Percentiles rank a stretch among this genome's conserved stretches.
Evolutionary conservation across 129 eudicot genomes (phyloP).

Genomic region (Flaveria robusta): DNA sequence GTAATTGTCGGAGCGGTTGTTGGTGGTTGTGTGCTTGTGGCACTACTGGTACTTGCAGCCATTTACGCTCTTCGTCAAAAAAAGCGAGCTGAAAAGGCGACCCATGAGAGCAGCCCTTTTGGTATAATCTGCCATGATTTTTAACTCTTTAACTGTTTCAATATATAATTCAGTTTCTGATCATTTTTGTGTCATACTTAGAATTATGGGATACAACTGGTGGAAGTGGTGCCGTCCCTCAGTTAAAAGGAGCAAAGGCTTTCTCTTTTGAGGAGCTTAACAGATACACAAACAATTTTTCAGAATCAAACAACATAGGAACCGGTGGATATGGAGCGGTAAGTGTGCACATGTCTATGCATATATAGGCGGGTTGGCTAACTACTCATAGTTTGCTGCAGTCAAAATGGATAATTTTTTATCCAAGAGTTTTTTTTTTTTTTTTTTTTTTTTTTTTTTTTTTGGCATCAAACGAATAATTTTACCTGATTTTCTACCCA

Average conservation of each 20-base stretch:
- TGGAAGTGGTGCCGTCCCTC: slow-evolving; percentile 63
- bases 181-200: slow-evolving; percentile 24
- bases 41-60: slow-evolving; percentile 44
- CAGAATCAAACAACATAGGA: slow-evolving; percentile 56
- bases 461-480: neutral
- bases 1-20: slow-evolving; percentile 40
- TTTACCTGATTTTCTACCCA: neutral
- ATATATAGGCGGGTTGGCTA: neutral
- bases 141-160: neutral
- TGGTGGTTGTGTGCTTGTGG: slow-evolving; percentile 47
- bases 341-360: neutral
- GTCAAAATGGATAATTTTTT: neutral
- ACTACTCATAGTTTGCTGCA: neutral
- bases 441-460: neutral
- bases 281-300: slow-evolving; percentile 56
- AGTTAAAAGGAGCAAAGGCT: slow-evolving; percentile 59
- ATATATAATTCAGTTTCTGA: neutral
- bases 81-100: slow-evolving; percentile 48
- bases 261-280: slow-evolving; percentile 67
- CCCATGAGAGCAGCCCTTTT: slow-evolving; percentile 46
- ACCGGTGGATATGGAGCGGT: slow-evolving; percentile 80
- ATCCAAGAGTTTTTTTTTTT: neutral
- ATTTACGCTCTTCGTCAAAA: slow-evolving; percentile 50
- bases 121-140: slow-evolving; percentile 26
- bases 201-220: slow-evolving; percentile 60